These are phyloP conservation scores for Coemansia sp. DNA, from an alignment of 192 early-diverging fungal genomes.

Conservation along the genomic window DNA sequence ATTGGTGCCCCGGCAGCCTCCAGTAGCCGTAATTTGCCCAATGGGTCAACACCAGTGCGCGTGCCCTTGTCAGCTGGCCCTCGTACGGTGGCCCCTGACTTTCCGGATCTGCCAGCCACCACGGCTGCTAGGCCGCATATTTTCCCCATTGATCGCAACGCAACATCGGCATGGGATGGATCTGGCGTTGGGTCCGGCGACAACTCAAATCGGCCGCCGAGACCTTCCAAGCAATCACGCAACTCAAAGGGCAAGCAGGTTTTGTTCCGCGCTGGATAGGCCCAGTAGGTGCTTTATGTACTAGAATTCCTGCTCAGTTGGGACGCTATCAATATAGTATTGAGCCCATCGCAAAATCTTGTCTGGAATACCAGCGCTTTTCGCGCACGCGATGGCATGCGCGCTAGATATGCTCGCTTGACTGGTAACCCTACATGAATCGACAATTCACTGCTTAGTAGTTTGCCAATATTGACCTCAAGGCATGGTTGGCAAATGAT, in stretches of 20 bases:
- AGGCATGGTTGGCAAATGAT: neutral
- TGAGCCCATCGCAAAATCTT: conserved; percentile 13
- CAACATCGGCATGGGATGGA: conserved; percentile 33
- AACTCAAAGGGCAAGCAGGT: conserved; percentile 38
- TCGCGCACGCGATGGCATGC: conserved; percentile 25
- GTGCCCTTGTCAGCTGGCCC: neutral
- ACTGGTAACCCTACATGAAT: conserved; percentile 1
- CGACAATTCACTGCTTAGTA: neutral
- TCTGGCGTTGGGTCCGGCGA: neutral
- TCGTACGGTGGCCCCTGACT: conserved; percentile 12
- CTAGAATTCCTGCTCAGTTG: neutral
- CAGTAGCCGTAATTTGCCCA: neutral
- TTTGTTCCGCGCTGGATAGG: conserved; percentile 18
- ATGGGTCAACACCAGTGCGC: neutral
- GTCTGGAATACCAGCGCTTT: conserved; percentile 25
- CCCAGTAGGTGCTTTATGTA: neutral
- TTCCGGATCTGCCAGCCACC: conserved; percentile 31
- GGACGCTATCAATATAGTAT: conserved; percentile 1
- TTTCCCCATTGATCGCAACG: conserved; percentile 27
- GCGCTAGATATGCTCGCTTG: neutral
- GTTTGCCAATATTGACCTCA: neutral
- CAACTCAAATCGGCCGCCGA: conserved; percentile 5
- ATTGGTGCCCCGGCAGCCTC: neutral
- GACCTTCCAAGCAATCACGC: conserved; percentile 12
- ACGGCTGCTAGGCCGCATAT: conserved; percentile 13